Conservation (phyloP, 352 stramenopile species). For the Globisporangium yorkense region DNA sequence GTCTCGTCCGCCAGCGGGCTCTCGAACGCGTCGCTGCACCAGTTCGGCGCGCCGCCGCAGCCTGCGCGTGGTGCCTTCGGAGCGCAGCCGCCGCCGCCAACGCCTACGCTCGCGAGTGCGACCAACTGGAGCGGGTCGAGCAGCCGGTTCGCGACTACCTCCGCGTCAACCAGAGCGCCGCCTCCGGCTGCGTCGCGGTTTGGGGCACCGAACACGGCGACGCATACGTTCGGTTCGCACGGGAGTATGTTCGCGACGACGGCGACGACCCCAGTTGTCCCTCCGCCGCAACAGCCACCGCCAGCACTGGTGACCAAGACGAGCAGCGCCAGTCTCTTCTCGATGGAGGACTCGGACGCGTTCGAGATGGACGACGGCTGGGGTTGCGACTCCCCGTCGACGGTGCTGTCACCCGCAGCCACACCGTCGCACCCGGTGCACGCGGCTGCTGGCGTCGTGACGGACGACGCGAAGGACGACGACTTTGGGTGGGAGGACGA, state of each 20-base stretch:
- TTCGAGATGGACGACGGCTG: constrained; percentile 65
- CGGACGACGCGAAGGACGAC: constrained; percentile 10
- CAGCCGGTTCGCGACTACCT: constrained; percentile 7
- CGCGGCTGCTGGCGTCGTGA: constrained; percentile 11
- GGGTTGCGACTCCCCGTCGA: constrained; percentile 64
- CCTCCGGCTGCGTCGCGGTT: constrained; percentile 1
- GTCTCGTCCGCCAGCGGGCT: constrained; percentile 12
- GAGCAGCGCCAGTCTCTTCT: constrained; percentile 47
- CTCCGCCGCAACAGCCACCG: constrained; percentile 11
- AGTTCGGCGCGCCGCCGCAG: constrained; percentile 7
- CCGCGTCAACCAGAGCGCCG: neutral
- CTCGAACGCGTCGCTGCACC: constrained; percentile 10
- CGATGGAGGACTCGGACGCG: constrained; percentile 64
- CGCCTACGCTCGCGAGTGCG: constrained; percentile 3
- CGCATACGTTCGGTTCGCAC: constrained; percentile 2
- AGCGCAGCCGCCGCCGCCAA: constrained; percentile 1
- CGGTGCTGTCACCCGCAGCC: constrained; percentile 55
- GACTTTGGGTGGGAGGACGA: constrained; percentile 50
- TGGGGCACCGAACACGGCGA: neutral
- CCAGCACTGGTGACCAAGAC: neutral
- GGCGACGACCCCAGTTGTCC: constrained; percentile 3
- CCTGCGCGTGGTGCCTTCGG: constrained; percentile 2
- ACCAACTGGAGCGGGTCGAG: constrained; percentile 15
- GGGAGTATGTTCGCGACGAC: neutral
- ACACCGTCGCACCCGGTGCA: constrained; percentile 39